Conservation (phyloP, 441 rosid genomes). For the Arabidopsis lyrata region DNA sequence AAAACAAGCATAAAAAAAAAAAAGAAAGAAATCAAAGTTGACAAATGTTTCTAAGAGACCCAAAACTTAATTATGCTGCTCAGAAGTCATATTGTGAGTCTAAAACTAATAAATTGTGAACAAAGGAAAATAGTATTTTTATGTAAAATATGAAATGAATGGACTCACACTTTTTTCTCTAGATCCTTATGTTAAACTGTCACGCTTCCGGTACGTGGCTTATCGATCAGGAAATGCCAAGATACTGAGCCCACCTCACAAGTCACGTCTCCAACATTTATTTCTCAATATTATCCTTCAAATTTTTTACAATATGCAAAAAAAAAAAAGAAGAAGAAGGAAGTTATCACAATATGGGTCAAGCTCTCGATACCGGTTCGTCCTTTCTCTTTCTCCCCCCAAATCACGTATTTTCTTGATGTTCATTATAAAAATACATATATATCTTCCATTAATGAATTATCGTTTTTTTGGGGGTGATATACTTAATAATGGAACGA, state of each 20-base stretch:
- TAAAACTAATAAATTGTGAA: no score
- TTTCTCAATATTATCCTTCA: slow-evolving; percentile 32
- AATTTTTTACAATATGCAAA: slow-evolving; percentile 9
- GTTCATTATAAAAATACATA: neutral
- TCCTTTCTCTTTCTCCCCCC: slow-evolving; percentile 8
- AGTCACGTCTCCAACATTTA: slow-evolving; percentile 32
- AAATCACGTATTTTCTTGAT: neutral
- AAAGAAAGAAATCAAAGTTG: no score
- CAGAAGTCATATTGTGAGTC: no score
- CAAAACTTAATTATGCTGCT: no score
- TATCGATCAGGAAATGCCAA: slow-evolving; percentile 38
- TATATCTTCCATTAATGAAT: neutral
- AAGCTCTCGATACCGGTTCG: slow-evolving; percentile 45
- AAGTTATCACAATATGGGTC: slow-evolving; percentile 40
- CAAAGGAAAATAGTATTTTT: no score
- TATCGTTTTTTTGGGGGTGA: neutral
- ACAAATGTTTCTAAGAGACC: no score
- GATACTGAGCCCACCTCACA: slow-evolving; percentile 41
- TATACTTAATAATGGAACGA: slow-evolving; percentile 21
- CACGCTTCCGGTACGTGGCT: slow-evolving; percentile 43
- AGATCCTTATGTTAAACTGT: slow-evolving; percentile 25
- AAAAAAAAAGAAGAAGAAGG: neutral
- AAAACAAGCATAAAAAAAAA: no score
- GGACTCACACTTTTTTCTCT: neutral
- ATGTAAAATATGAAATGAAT: neutral